These are phyloP conservation scores for Tricholoma sp. DNA, from an alignment of 768 basidiomycete species.

Conservation along the genomic window DNA sequence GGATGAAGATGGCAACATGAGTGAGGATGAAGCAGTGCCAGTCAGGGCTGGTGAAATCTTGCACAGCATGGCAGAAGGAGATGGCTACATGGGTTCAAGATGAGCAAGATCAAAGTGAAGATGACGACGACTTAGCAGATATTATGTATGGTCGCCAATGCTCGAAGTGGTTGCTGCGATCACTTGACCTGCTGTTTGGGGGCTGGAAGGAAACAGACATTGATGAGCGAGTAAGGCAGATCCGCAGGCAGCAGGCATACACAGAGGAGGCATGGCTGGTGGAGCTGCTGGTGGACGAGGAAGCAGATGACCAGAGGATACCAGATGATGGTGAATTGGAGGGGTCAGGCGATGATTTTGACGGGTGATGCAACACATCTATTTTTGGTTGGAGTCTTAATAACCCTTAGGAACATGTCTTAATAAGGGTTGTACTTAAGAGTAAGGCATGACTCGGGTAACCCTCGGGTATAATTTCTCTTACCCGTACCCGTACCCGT, in stretches of 20 bases:
- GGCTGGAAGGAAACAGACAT: no score
- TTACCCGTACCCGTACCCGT: no score
- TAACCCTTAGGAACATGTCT: neutral
- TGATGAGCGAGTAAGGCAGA: slow-evolving; percentile 5
- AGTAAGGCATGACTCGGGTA: no score
- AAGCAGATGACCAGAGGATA: slow-evolving; percentile 11
- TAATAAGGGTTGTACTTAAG: neutral
- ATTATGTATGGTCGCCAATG: no score
- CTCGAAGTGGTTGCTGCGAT: no score
- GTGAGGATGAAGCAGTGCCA: neutral
- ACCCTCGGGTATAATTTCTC: no score
- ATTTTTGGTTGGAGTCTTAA: slow-evolving; percentile 1
- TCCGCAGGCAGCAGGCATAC: slow-evolving; percentile 1
- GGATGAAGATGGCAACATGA: neutral
- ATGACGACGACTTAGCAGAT: slow-evolving; percentile 1
- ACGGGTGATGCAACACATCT: slow-evolving; percentile 1
- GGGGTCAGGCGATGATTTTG: slow-evolving; percentile 1
- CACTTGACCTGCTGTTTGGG: no score
- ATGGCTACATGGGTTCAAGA: slow-evolving; percentile 16
- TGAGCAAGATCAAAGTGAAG: neutral
- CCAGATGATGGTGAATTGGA: slow-evolving; percentile 1
- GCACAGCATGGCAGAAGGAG: slow-evolving; percentile 12
- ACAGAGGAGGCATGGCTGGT: slow-evolving; percentile 13
- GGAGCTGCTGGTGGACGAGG: slow-evolving; percentile 19
- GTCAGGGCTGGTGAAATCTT: slow-evolving; percentile 10